Conservation (phyloP, 495 filamentous ascomycete species). For the Aspergillus taichungensis region DNA sequence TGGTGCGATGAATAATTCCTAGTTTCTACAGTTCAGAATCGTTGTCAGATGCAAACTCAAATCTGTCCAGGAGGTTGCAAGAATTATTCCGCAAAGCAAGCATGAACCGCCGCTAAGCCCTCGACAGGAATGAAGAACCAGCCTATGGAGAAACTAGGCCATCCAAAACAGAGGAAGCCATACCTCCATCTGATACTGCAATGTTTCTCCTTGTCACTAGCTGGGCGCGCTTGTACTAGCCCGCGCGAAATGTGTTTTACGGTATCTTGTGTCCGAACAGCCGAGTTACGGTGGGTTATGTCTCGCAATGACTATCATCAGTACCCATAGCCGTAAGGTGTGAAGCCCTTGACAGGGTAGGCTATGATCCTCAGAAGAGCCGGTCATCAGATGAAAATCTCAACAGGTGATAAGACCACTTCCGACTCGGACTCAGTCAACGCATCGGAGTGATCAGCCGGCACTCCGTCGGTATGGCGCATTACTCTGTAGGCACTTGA, state of each 20-base stretch:
- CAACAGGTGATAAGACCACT: no score
- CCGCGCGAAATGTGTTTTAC: slow-evolving; percentile 64
- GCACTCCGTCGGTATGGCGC: no score
- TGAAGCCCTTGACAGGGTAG: no score
- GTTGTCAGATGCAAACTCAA: slow-evolving; percentile 48
- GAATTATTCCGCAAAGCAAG: slow-evolving; percentile 56
- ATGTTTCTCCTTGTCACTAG: slow-evolving; percentile 59
- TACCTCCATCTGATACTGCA: slow-evolving; percentile 48
- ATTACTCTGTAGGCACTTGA: no score
- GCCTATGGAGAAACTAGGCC: slow-evolving; percentile 13
- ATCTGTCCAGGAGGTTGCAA: slow-evolving; percentile 38
- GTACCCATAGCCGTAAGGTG: slow-evolving; percentile 52
- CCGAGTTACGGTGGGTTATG: slow-evolving; percentile 73
- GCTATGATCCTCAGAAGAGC: no score
- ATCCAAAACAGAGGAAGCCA: slow-evolving; percentile 13
- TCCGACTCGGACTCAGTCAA: no score
- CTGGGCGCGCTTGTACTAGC: slow-evolving; percentile 70
- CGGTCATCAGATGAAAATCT: no score
- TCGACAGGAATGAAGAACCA: slow-evolving; percentile 22
- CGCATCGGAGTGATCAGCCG: no score
- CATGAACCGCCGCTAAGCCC: slow-evolving; percentile 44
- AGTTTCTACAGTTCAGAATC: slow-evolving; percentile 39
- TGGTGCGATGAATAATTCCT: no score
- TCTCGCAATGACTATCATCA: slow-evolving; percentile 70
- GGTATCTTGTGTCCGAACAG: slow-evolving; percentile 75